Evolutionary conservation across 371 early-diverging fungal species (phyloP).

Genomic region (Mortierella sp.): DNA sequence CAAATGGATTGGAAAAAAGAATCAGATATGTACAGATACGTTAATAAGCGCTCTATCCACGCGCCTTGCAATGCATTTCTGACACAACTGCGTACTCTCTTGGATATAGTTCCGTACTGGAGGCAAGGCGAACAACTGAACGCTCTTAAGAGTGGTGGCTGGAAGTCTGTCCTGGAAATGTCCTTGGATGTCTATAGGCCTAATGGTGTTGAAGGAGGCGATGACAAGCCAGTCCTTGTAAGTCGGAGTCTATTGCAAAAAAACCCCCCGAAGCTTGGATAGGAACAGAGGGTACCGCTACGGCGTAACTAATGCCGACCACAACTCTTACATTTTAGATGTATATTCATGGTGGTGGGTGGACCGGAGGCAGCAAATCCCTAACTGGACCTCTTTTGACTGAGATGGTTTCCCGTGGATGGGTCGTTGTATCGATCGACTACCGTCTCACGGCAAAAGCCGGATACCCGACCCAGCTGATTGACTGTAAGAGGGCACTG

Average conservation of each 20-base stretch:
- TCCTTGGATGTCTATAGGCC: slow-evolving; percentile 42
- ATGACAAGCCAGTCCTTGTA: slow-evolving; percentile 56
- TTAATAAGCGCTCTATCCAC: no score
- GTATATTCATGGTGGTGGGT: slow-evolving; percentile 73
- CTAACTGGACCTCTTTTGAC: slow-evolving; percentile 57
- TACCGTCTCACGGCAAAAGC: slow-evolving; percentile 70
- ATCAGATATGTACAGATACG: no score
- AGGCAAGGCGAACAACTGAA: slow-evolving; percentile 59
- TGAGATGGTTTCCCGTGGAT: slow-evolving; percentile 57
- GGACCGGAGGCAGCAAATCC: slow-evolving; percentile 65
- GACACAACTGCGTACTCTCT: not conserved
- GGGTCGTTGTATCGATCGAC: slow-evolving; percentile 76
- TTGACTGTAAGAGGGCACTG: slow-evolving; percentile 79
- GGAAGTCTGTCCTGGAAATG: slow-evolving; percentile 35
- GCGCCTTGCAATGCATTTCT: not conserved
- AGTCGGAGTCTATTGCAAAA: slow-evolving; percentile 4
- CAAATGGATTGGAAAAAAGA: slow-evolving; percentile 27
- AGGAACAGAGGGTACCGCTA: no score
- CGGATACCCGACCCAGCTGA: slow-evolving; percentile 72
- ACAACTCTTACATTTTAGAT: no score
- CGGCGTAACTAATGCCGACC: no score
- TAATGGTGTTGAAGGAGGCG: slow-evolving; percentile 36
- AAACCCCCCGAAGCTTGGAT: no score
- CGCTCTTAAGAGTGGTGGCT: slow-evolving; percentile 27
- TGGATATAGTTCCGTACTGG: slow-evolving; percentile 65